Evolutionary conservation across 495 filamentous ascomycete genomes (phyloP).

Genomic region (Glutinoglossum americanum): DNA sequence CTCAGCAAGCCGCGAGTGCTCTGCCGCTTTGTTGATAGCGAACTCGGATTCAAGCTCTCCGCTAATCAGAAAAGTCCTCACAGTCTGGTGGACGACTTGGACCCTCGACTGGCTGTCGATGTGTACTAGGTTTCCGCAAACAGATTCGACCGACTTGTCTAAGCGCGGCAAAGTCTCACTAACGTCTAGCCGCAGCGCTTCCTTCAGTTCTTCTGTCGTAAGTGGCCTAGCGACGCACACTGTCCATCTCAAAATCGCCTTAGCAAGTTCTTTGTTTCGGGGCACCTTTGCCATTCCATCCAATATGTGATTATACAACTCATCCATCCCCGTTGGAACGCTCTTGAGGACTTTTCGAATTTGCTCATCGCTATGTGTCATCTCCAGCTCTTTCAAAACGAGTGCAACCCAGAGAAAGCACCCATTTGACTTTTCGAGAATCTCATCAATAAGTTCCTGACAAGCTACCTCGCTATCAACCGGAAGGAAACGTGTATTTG

Average conservation of each 20-base stretch:
- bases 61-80: background rate
- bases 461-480: background rate
- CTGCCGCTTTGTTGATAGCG: slow-evolving; percentile 11
- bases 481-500: background rate
- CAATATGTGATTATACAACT: background rate
- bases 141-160: too few relatives aligned
- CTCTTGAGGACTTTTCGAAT: background rate
- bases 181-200: background rate
- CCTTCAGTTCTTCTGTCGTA: background rate
- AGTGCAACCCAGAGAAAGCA: background rate
- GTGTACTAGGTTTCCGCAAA: too few relatives aligned
- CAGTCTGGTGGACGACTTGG: too few relatives aligned
- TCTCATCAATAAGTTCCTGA: slow-evolving; percentile 9
- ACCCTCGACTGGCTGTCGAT: too few relatives aligned
- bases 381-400: background rate
- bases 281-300: background rate
- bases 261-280: background rate
- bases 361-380: background rate
- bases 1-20: slow-evolving; percentile 13
- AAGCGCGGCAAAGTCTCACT: too few relatives aligned
- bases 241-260: background rate
- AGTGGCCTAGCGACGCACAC: background rate
- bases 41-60: slow-evolving; percentile 13
- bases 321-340: background rate
- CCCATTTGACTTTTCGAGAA: slow-evolving; percentile 14